Conservation (phyloP, 2,329 filamentous ascomycete species). For the Penicillium sp. region DNA sequence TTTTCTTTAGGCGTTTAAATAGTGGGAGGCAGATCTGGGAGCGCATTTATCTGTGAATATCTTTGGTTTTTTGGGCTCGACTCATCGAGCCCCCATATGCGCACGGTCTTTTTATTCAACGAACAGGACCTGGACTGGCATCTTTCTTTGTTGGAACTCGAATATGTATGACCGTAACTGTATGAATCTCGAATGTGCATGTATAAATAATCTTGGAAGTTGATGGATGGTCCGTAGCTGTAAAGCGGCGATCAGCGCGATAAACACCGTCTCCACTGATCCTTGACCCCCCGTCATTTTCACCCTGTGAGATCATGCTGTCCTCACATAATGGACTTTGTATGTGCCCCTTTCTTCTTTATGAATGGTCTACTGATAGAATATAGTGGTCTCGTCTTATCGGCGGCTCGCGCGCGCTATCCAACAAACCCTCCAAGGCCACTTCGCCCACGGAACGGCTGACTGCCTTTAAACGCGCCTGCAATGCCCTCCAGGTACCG, state of each 20-base stretch:
- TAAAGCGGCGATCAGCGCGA: slow-evolving; percentile 17
- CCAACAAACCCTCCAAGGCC: slow-evolving; percentile 53
- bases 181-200: neutral
- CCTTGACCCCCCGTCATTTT: slow-evolving; percentile 17
- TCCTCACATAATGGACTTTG: slow-evolving; percentile 45
- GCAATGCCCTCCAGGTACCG: slow-evolving; percentile 57
- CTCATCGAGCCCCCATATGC: neutral
- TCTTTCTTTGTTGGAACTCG: neutral
- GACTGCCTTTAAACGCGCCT: slow-evolving; percentile 60
- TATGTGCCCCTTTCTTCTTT: slow-evolving; percentile 29
- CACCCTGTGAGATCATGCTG: slow-evolving; percentile 34
- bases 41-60: slow-evolving; percentile 31
- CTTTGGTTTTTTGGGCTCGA: slow-evolving; percentile 13
- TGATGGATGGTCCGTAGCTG: neutral
- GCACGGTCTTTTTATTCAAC: neutral
- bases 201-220: neutral
- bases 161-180: neutral
- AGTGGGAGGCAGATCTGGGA: slow-evolving; percentile 17
- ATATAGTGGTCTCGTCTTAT: slow-evolving; percentile 61
- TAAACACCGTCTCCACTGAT: slow-evolving; percentile 24
- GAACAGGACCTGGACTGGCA: neutral
- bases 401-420: slow-evolving; percentile 52
- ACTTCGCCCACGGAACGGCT: slow-evolving; percentile 62
- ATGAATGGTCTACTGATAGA: slow-evolving; percentile 5
- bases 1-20: slow-evolving; percentile 12